Evolutionary conservation across 176 grass and related monocot genomes (phyloP).

Genomic region (Raddia distichophylla): DNA sequence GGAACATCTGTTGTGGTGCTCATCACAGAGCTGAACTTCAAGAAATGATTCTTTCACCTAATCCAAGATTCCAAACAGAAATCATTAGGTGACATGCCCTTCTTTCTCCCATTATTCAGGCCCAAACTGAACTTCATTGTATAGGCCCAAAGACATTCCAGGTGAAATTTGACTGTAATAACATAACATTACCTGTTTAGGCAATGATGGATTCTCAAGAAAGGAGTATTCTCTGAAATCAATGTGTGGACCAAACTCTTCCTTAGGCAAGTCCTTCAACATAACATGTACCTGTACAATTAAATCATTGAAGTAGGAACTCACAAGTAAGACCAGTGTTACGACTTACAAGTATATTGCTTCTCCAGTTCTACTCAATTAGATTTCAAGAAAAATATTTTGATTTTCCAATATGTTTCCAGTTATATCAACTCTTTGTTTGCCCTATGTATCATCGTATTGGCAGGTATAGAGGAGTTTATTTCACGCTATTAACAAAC

Average conservation of each 20-base stretch:
- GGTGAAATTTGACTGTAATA: conserved; percentile 3
- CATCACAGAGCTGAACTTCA: conserved; percentile 72
- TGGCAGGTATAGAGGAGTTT: not conserved
- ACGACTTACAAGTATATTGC: not conserved
- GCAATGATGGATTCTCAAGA: conserved; percentile 84
- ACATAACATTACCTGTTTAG: conserved; percentile 62
- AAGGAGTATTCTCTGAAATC: conserved; percentile 96
- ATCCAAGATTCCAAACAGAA: conserved; percentile 35
- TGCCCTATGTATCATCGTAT: conserved; percentile 6
- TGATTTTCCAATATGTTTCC: not conserved
- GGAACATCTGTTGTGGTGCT: conserved; percentile 49
- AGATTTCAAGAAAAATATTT: not conserved
- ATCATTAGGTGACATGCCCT: conserved; percentile 34
- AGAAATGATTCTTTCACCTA: conserved; percentile 86
- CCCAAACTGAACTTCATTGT: no score
- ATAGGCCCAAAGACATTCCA: not conserved
- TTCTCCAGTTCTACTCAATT: not conserved
- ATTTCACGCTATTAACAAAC: not conserved
- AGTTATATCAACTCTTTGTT: not conserved
- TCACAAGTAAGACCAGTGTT: conserved; percentile 11
- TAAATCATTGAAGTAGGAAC: conserved; percentile 26
- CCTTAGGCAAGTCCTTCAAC: conserved; percentile 78
- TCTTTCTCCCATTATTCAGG: not conserved
- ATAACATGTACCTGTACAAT: conserved; percentile 80
- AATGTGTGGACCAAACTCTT: conserved; percentile 76